Evolutionary conservation across 768 basidiomycete species (phyloP), one percentile per base, ranked within the genome.

Genomic region (Amanita inopinata): DNA sequence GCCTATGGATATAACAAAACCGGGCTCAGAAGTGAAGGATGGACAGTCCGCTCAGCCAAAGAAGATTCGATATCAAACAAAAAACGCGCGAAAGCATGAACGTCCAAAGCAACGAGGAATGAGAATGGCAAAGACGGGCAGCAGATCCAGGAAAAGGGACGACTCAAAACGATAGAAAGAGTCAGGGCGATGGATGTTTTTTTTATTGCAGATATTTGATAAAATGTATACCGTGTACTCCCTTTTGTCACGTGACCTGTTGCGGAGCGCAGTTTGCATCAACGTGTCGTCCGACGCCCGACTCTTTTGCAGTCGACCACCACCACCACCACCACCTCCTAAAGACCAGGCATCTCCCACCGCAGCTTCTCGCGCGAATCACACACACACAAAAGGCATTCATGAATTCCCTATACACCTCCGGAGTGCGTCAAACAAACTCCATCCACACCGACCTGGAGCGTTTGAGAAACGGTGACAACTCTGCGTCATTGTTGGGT

Each of bases 391-490:
- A n/a, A n/a, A n/a, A n/a, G n/a, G n/a, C n/a, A n/a, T n/a, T 39
- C 28, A 97, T 97, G 93, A 94, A 97, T 63, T 92, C 90, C 25
- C 72, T 97, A 11, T 97, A 96, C 65, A 91, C 90, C 0, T 82
- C 87, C 30, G 93, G 91, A 2, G 83, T 94, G 14, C 76, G 93
- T 25, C 93, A 97, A 61, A 89, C 90, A 22, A 82, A 79, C 58
- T 87, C 88, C 0, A 74, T 98, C 33, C 79, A 87, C 50, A 75
- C 84, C 3, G 93, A 98, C 66, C 64, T 98, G 28, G 83, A 89
- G 48, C 74, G 83, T 18, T 70, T 97, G 50, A 76, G 79, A 41
- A 76, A 72, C 63, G 89, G 88, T 9, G 91, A 93, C 54, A 69
- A 67, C 37, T 87, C 88, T 10, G 74, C 86, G 0, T 78, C 90